Evolutionary conservation across 139 green algal genomes (phyloP), one percentile per base, ranked within the genome.

Genomic region (Klebsormidium nitens): DNA sequence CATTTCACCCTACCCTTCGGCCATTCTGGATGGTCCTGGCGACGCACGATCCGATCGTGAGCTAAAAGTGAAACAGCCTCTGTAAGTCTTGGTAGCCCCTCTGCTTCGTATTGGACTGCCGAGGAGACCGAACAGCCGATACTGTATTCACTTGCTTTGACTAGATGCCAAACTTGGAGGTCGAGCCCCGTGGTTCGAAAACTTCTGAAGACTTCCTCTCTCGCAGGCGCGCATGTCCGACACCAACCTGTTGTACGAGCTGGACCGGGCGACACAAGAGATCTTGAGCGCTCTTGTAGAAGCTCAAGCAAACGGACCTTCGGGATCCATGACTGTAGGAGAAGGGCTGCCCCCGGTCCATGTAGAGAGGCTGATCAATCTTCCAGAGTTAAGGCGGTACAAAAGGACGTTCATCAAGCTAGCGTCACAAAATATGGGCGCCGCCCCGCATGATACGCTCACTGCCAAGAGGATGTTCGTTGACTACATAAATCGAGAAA

Each of bases 341-440:
- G 80, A 66, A 2, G 79, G 74, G 6, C 65, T 6, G 55, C 55
- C 34, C 14, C 55, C 14, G 32, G 55, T 11, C 29, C 32, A 37
- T 26, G 64, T 91, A 28, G 49, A 81, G 35, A 2, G 63, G 77
- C 60, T 62, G 17, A 23, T 36, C 50, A 57, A 2, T 6, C 71
- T 87, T 11, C 59, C 86, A 76, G 87, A 95, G 80, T 74, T 96
- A 64, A 78, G 90, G 0, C 80, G 90, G 6, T 85, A 91, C 72
- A 96, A 97, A 81, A 79, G 91, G 17, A 61, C 69, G 1, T 96
- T 95, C 71, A 59, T 96, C 8, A 89, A 89, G 78, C 71, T 95
- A 39, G 86, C 86, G 55, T 95, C 90, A 4, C 87, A 90, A 61
- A 80, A 74, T 1, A 64, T 80, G 4, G 31, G 90, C 42, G 36